Percentiles rank a stretch among this genome's conserved stretches.
Evolutionary conservation across 1,284 basidiomycete genomes (phyloP).

Genomic region (Trichosporon sp.): DNA sequence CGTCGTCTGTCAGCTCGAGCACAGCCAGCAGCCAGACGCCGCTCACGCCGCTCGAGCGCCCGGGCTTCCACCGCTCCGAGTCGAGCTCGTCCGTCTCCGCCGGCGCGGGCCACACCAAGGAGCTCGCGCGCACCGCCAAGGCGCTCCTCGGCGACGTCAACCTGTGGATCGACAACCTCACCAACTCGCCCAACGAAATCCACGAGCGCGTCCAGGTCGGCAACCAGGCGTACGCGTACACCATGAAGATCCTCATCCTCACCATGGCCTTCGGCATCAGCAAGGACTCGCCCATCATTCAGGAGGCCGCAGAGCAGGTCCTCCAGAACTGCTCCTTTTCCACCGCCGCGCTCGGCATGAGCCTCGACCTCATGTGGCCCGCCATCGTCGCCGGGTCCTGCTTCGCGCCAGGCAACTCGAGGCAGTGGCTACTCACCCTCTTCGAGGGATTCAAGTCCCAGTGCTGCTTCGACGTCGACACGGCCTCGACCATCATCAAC

Average conservation of each 20-base stretch:
- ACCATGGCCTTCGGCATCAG: conserved; percentile 52
- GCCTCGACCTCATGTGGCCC: conserved; percentile 52
- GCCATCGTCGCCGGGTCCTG: conserved; percentile 53
- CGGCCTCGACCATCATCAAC: conserved; percentile 52
- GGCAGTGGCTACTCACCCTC: conserved; percentile 50
- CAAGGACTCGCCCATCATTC: conserved; percentile 49
- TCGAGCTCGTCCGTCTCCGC: background rate
- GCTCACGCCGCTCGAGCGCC: background rate
- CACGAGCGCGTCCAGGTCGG: conserved; percentile 50
- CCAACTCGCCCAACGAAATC: conserved; percentile 34
- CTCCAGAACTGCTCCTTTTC: conserved; percentile 43
- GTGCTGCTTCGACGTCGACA: conserved; percentile 56
- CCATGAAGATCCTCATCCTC: conserved; percentile 54
- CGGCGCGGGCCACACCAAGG: background rate
- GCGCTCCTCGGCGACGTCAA: conserved; percentile 45
- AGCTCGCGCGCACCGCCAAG: conserved; percentile 32
- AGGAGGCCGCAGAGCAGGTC: conserved; percentile 43
- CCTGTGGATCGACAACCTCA: conserved; percentile 42
- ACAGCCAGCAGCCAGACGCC: background rate
- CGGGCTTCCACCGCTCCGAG: background rate
- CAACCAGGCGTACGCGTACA: conserved; percentile 48
- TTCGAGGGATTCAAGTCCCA: conserved; percentile 53
- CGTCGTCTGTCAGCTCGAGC: conserved; percentile 3
- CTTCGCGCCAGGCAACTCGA: conserved; percentile 47
- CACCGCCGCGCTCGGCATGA: conserved; percentile 46